Evolutionary conservation across 1,284 basidiomycete genomes (phyloP).

Genomic region (Megacollybia platyphylla): DNA sequence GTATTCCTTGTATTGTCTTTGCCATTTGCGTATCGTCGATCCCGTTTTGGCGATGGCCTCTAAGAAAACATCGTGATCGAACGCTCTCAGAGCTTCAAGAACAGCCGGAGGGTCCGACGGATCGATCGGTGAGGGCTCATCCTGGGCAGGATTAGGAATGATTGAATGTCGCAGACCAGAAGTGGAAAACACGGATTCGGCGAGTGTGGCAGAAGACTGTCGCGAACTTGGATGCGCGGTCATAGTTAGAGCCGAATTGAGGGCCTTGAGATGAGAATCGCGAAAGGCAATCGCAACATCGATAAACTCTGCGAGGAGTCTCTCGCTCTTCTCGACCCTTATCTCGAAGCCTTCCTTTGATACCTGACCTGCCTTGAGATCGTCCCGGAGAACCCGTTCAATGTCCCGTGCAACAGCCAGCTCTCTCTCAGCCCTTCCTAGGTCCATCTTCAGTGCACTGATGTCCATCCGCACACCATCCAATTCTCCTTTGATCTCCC

Average conservation of each 20-base stretch:
- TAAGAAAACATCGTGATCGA: constrained; percentile 76
- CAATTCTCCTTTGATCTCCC: constrained; percentile 42
- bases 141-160: constrained; percentile 27
- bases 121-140: constrained; percentile 62
- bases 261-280: constrained; percentile 56
- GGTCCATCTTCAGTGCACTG: constrained; percentile 54
- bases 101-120: constrained; percentile 58
- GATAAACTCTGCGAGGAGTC: constrained; percentile 60
- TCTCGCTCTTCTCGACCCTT: constrained; percentile 41
- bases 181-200: constrained; percentile 33
- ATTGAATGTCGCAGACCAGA: constrained; percentile 33
- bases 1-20: constrained; percentile 91
- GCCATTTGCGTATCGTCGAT: constrained; percentile 86
- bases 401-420: constrained; percentile 47
- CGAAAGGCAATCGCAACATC: constrained; percentile 67
- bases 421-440: constrained; percentile 58
- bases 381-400: constrained; percentile 51
- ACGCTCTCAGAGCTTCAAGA: constrained; percentile 54
- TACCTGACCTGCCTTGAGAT: constrained; percentile 43
- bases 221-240: constrained; percentile 43
- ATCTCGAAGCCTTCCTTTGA: constrained; percentile 60
- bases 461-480: constrained; percentile 55
- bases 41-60: constrained; percentile 74
- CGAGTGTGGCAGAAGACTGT: constrained; percentile 16
- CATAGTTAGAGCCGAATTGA: constrained; percentile 49